These are phyloP conservation scores for Terana coerulea DNA, from an alignment of 768 basidiomycete species.

Conservation along the genomic window DNA sequence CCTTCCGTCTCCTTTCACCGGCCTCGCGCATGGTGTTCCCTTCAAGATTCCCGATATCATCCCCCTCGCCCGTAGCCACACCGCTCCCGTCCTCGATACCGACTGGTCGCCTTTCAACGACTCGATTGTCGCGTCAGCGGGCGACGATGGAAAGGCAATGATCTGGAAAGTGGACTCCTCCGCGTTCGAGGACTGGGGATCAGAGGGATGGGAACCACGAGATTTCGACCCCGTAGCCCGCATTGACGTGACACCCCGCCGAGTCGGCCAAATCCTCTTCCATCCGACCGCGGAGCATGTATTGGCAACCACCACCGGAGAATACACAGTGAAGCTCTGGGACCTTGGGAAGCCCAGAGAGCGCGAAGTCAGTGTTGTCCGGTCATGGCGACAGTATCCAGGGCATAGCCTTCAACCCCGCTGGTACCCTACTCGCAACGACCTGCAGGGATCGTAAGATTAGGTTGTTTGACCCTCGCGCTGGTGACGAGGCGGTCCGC, in stretches of 20 bases:
- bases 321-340: constrained; percentile 88
- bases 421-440: constrained; percentile 79
- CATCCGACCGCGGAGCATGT: constrained; percentile 89
- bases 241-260: constrained; percentile 76
- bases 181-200: constrained; percentile 80
- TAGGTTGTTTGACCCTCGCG: constrained; percentile 86
- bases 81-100: constrained; percentile 86
- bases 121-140: constrained; percentile 82
- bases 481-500: constrained; percentile 77
- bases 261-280: constrained; percentile 92
- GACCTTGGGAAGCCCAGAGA: constrained; percentile 77
- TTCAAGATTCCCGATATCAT: constrained; percentile 88
- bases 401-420: constrained; percentile 74
- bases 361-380: constrained; percentile 52
- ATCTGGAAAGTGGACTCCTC: constrained; percentile 79
- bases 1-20: constrained; percentile 65
- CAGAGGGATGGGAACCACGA: constrained; percentile 74
- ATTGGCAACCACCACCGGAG: constrained; percentile 77
- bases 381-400: constrained; percentile 91
- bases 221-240: constrained; percentile 86
- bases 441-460: constrained; percentile 93
- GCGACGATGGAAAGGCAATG: constrained; percentile 91
- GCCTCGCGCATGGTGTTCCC: constrained; percentile 49
- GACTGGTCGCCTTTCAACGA: constrained; percentile 97
- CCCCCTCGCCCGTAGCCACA: constrained; percentile 86